phyloP scores from a whole-genome alignment of 2,329 filamentous ascomycete species.

The Paraconiothyrium sp. region DNA sequence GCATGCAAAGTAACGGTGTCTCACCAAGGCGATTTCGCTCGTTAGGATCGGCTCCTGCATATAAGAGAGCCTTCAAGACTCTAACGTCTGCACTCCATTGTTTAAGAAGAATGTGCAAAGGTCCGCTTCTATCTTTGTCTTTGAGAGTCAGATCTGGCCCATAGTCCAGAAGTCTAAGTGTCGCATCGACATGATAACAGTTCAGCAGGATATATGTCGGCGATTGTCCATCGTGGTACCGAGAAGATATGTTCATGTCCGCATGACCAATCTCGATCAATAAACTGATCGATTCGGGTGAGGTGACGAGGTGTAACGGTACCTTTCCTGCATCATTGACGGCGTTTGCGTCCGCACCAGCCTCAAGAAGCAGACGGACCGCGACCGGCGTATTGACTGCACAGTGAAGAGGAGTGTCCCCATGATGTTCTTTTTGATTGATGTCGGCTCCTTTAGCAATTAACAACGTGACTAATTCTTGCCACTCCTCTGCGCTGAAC shows the following conservation, averaged over 20 bases:
- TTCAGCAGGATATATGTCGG: conserved; percentile 13
- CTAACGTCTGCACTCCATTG: not conserved
- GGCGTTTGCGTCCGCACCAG: conserved; percentile 23
- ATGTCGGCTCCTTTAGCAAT: conserved; percentile 19
- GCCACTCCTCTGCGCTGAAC: not conserved
- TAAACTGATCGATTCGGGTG: conserved; percentile 3
- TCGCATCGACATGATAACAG: not conserved
- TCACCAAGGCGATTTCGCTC: conserved; percentile 11
- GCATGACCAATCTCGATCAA: conserved; percentile 17
- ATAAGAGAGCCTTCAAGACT: conserved; percentile 12
- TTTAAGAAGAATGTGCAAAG: conserved; percentile 13
- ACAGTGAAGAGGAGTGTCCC: conserved; percentile 16
- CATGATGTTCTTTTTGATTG: conserved; percentile 2
- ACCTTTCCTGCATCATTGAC: conserved; percentile 6
- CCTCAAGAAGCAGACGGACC: conserved; percentile 18
- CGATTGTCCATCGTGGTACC: conserved; percentile 3
- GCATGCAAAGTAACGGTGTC: conserved; percentile 13
- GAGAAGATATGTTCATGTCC: conserved; percentile 13
- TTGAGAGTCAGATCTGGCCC: conserved; percentile 13
- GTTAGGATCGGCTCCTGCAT: conserved; percentile 19
- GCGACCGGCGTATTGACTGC: conserved; percentile 14
- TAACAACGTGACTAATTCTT: conserved; percentile 10
- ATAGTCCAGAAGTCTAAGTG: conserved; percentile 18
- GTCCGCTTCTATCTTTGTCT: conserved; percentile 18
- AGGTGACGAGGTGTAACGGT: conserved; percentile 12